These are phyloP conservation scores for Fraxinus albicans DNA, from an alignment of 305 asterid species.

Conservation along the genomic window DNA sequence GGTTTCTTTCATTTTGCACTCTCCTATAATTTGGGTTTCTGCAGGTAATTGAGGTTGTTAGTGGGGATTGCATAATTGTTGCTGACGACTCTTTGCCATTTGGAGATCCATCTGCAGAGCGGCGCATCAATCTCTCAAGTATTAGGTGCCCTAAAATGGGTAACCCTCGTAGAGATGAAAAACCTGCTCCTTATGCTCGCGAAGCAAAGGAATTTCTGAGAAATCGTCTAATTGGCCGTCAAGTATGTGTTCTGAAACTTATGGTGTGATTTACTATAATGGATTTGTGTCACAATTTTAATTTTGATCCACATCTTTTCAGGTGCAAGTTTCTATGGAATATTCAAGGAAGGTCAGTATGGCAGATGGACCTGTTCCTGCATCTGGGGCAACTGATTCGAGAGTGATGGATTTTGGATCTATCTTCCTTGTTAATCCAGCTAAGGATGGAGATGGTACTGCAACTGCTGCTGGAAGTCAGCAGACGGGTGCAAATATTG, in stretches of 20 bases:
- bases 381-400: slow-evolving; percentile 55
- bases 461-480: slow-evolving; percentile 56
- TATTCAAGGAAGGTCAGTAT: slow-evolving; percentile 80
- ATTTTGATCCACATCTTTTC: slow-evolving; percentile 21
- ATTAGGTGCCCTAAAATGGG: slow-evolving; percentile 93
- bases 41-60: slow-evolving; percentile 93
- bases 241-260: slow-evolving; percentile 44
- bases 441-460: slow-evolving; percentile 70
- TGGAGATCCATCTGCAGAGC: slow-evolving; percentile 94
- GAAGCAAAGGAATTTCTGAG: slow-evolving; percentile 96
- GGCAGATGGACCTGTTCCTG: slow-evolving; percentile 69
- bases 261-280: slow-evolving; percentile 10
- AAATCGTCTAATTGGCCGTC: slow-evolving; percentile 83
- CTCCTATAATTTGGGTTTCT: slow-evolving; percentile 17
- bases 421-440: slow-evolving; percentile 57
- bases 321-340: slow-evolving; percentile 98
- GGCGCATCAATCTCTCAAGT: slow-evolving; percentile 95
- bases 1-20: neutral
- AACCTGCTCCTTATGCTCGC: slow-evolving; percentile 93
- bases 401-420: slow-evolving; percentile 97
- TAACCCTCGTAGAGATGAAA: slow-evolving; percentile 93
- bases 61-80: slow-evolving; percentile 86
- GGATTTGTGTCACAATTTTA: slow-evolving; percentile 16
- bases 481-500: slow-evolving; percentile 66
- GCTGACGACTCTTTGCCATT: slow-evolving; percentile 88